A percentile compares a stretch with the other conserved stretches of the same genome.
Conservation (phyloP, 163 green algal genomes). For the Chlamydomonas reinhardtii region DNA sequence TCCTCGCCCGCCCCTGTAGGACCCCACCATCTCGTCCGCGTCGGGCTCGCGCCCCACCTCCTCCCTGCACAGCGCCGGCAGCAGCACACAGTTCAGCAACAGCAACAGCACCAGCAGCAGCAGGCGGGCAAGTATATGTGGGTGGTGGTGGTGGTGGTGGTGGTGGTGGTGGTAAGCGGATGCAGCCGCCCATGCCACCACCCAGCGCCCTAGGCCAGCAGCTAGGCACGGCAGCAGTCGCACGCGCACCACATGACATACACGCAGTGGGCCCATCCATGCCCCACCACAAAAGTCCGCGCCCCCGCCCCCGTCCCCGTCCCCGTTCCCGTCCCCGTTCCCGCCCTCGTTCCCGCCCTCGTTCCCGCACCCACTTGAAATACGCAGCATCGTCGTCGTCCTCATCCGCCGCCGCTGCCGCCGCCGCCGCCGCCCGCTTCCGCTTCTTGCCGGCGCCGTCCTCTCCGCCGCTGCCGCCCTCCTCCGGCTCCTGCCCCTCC, state of each 20-base stretch:
- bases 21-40: conserved; percentile 62
- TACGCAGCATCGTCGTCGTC: conserved; percentile 82
- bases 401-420: conserved; percentile 50
- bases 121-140: too few species aligned
- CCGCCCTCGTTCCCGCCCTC: too few species aligned
- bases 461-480: conserved; percentile 3
- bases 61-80: conserved; percentile 25
- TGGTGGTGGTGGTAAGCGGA: too few species aligned
- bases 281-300: too few species aligned
- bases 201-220: too few species aligned
- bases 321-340: too few species aligned
- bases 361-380: conserved; percentile 65
- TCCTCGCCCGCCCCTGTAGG: conserved; percentile 20
- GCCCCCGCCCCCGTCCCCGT: too few species aligned
- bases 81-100: background rate
- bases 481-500: conserved; percentile 72
- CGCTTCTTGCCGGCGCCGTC: background rate
- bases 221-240: too few species aligned
- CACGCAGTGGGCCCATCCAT: too few species aligned
- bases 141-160: too few species aligned
- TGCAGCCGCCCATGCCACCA: too few species aligned
- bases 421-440: conserved; percentile 29
- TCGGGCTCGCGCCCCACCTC: conserved; percentile 76
- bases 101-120: background rate
- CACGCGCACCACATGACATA: too few species aligned